Conservation (phyloP, 352 stramenopile species). For the Phytopythium ostracodes region DNA sequence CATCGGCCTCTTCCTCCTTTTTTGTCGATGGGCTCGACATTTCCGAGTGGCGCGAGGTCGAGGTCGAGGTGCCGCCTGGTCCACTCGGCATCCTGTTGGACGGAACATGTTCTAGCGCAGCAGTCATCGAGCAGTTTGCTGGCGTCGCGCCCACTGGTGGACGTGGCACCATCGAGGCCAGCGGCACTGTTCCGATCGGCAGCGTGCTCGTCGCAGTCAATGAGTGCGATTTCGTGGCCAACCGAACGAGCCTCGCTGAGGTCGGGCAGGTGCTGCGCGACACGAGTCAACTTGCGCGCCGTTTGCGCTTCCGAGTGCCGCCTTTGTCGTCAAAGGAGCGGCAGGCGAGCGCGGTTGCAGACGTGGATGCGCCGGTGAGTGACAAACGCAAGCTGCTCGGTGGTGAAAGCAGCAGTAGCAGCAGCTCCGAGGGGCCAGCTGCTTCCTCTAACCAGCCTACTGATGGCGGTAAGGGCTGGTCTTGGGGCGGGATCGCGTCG, state of each 20-base stretch:
- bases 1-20: not conserved
- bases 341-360: constrained; percentile 3
- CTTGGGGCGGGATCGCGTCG: constrained; percentile 1
- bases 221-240: constrained; percentile 36
- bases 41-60: constrained; percentile 16
- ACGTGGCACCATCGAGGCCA: constrained; percentile 43
- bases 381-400: constrained; percentile 14
- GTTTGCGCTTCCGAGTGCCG: constrained; percentile 41
- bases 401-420: constrained; percentile 8
- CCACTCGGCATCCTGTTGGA: constrained; percentile 66
- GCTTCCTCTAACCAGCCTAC: not conserved
- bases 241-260: constrained; percentile 34
- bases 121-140: constrained; percentile 58
- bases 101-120: constrained; percentile 21
- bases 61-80: constrained; percentile 45
- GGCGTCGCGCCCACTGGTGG: constrained; percentile 17
- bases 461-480: constrained; percentile 1
- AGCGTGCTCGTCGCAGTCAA: constrained; percentile 65
- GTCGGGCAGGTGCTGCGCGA: constrained; percentile 48
- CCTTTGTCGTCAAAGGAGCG: not conserved
- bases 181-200: constrained; percentile 33
- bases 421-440: not conserved
- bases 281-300: constrained; percentile 31
- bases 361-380: not conserved
- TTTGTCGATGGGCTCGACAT: constrained; percentile 25